Conservation (phyloP, 2,329 filamentous ascomycete species). For the Colletotrichum cereale region DNA sequence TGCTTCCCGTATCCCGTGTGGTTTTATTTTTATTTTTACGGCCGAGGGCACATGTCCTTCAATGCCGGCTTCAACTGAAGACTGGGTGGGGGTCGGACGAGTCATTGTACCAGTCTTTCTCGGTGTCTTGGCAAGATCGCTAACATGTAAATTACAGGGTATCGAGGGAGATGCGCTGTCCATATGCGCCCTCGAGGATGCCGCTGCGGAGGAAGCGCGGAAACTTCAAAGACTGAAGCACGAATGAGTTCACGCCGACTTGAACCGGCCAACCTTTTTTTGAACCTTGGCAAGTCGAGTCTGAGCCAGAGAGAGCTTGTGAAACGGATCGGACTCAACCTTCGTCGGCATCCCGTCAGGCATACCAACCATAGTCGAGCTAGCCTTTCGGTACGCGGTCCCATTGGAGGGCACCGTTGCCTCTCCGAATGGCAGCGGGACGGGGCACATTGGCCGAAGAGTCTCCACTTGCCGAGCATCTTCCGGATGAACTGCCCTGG, state of each 20-base stretch:
- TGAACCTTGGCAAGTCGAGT: not conserved
- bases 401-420: no score
- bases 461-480: not conserved
- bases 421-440: not conserved
- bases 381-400: not conserved
- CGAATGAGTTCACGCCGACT: not conserved
- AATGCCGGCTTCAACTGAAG: conserved; percentile 36
- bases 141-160: not conserved
- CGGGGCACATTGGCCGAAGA: not conserved
- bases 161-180: no score
- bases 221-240: not conserved
- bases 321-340: not conserved
- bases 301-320: not conserved
- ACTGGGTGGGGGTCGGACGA: conserved; percentile 10
- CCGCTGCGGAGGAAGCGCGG: not conserved
- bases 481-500: no score
- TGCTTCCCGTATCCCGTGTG: conserved; percentile 47
- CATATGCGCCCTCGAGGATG: not conserved
- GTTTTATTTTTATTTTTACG: conserved; percentile 44
- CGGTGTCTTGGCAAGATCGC: not conserved
- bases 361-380: not conserved
- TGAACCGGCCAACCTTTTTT: not conserved
- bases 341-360: not conserved
- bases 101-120: not conserved
- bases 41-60: conserved; percentile 45